Base-by-base conservation (phyloP, 495 filamentous ascomycete genomes). In the Podospora fimiseda region DNA sequence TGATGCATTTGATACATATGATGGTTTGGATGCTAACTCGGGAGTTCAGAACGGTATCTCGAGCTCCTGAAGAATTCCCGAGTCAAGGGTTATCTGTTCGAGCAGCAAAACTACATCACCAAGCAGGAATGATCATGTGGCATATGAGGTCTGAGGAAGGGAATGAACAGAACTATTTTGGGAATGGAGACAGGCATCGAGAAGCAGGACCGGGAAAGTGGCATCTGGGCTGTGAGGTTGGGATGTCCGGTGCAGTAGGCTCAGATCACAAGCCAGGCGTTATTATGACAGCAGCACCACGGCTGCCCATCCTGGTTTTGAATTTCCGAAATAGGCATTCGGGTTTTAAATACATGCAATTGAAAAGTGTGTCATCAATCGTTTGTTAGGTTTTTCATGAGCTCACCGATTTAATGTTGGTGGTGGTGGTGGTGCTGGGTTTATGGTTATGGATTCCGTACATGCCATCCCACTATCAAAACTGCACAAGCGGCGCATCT, bases 81-180 rank as follows among this genome's bases (percentile, higher is more conserved):
- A 74, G 76, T 96, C 61, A 84, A 81, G 74, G 93, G 93, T 59
- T 96, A 95, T 67, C 66, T 92, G 42, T 93, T 91, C 60, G 78
- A 92, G 74, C 90, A 96, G 78, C 87, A 93, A 74, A 95, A 96
- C 72, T 88, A 87, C 67, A 74, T 86, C 50, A 57, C 78, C 24
- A 79, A 84, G 66, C 55, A 70, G 36, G 59, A 70, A 51, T 48
- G 58, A 49, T 58, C 55, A 50, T 55, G 19, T 9, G 45, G 16
- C n/a, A 3, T 21, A 2, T 24, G 11, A 6, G 2, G 20, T 11
- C 23, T 39, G 2, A 16, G 8, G 38, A 38, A 9, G 16, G 30
- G 27, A 14, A 33, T 41, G 33, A 9, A 14, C n/a, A n/a, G n/a
- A n/a, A n/a, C n/a, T n/a, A n/a, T n/a, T n/a, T n/a, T n/a, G n/a